Percentiles rank a stretch among this genome's conserved stretches.
Conservation (phyloP, 352 stramenopile species). For the Globisporangium heterothallicum region DNA sequence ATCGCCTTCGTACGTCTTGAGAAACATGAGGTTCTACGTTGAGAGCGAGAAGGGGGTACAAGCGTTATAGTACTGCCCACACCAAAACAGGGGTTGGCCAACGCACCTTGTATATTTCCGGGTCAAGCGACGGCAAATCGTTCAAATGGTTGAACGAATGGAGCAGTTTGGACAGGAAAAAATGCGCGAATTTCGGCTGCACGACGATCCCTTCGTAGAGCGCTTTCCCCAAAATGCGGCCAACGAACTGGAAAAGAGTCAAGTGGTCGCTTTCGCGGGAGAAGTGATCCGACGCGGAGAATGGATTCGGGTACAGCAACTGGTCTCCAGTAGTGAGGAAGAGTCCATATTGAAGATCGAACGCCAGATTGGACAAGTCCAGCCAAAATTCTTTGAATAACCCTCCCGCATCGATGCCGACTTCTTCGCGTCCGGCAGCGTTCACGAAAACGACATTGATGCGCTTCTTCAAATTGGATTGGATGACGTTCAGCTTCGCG, state of each 20-base stretch:
- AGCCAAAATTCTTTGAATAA: conserved; percentile 98
- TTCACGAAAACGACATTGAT: conserved; percentile 86
- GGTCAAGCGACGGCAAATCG: conserved; percentile 91
- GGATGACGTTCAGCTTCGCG: conserved; percentile 78
- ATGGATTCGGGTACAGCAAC: conserved; percentile 93
- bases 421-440: conserved; percentile 87
- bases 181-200: conserved; percentile 94
- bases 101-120: conserved; percentile 87
- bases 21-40: conserved; percentile 90
- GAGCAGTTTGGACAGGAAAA: conserved; percentile 94
- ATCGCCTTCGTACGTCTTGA: conserved; percentile 94
- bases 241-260: conserved; percentile 93
- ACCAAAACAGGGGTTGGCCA: neutral
- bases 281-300: conserved; percentile 81
- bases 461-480: conserved; percentile 80
- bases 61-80: neutral
- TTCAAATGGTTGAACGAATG: conserved; percentile 68
- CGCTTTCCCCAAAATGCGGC: conserved; percentile 93
- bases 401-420: conserved; percentile 94
- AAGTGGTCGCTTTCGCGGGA: conserved; percentile 74
- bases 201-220: conserved; percentile 96
- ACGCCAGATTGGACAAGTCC: conserved; percentile 86
- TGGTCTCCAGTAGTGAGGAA: conserved; percentile 65
- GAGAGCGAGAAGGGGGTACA: neutral
- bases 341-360: conserved; percentile 91